Evolutionary conservation across 78 protist genomes (phyloP).

Genomic region (Speleostelium caveatum): DNA sequence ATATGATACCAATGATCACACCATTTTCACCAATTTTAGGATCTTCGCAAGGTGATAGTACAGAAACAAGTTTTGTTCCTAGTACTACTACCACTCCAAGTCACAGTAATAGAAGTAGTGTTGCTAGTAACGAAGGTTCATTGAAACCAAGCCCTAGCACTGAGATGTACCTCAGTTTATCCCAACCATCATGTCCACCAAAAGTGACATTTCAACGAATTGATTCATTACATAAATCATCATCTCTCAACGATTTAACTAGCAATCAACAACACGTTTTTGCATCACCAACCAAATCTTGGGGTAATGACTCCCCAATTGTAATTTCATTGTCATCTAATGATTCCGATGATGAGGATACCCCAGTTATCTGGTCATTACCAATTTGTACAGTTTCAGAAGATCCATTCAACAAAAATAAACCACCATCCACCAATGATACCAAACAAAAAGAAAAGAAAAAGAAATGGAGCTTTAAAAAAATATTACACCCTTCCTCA

Average conservation of each 20-base stretch:
- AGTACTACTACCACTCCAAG: background rate
- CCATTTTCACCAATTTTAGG: background rate
- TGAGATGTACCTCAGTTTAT: slow-evolving; percentile 2
- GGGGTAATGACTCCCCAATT: slow-evolving; percentile 35
- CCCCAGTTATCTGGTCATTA: slow-evolving; percentile 47
- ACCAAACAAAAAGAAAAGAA: background rate
- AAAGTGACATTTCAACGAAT: background rate
- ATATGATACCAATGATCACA: background rate
- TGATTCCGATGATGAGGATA: slow-evolving; percentile 45
- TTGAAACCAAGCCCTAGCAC: background rate
- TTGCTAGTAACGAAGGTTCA: background rate
- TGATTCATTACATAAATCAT: background rate
- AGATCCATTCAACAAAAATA: slow-evolving; percentile 50
- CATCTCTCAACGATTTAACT: background rate
- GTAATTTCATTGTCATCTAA: background rate
- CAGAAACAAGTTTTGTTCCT: background rate
- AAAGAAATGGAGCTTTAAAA: background rate
- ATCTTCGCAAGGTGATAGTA: background rate
- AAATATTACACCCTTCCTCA: background rate
- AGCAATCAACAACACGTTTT: background rate
- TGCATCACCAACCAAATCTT: slow-evolving; percentile 1
- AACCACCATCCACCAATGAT: background rate
- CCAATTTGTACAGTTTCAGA: slow-evolving; percentile 8
- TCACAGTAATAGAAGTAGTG: slow-evolving; percentile 18
- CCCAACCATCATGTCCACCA: background rate